Evolutionary conservation across 768 basidiomycete genomes (phyloP), one percentile per base, ranked within the genome.

Genomic region (Suillus ampliporus): DNA sequence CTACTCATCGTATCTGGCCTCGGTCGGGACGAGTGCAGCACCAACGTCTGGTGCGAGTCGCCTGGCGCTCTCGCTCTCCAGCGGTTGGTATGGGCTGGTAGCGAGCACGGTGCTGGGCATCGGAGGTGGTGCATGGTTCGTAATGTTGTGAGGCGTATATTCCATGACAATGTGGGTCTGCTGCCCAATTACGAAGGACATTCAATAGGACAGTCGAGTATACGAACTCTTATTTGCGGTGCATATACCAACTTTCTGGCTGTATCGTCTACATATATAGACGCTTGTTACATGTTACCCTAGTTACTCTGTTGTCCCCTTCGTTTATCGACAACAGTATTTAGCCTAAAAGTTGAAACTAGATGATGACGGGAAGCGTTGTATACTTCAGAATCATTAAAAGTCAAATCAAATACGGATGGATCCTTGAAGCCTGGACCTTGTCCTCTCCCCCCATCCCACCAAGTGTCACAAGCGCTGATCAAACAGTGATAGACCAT

Each of bases 51-150:
- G 71, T 23, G 76, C 72, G 7, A 65, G 61, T 40, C 70, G 70
- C 58, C 41, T 60, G 11, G 70, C 72, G 0, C 61, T 52, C 54
- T 47, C 67, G 21, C 23, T 72, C 13, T 59, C 67, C 15, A 61
- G 68, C 3, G 72, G 69, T 23, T 75, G 74, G 75, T 71, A 64
- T 61, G 76, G 63, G 53, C 64, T 76, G 17, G 71, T 63, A 21
- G 66, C 60, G 41, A 76, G 69, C 6, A 43, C 65, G 9, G 28
- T 74, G 6, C 53, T 63, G 6, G 71, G 76, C 46, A 64, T 75
- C 35, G 68, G 47, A 14, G 69, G 75, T 31, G 75, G 75, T n/a
- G 69, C 63, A 40, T 78, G 77, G 77, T 35, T 78, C 19, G 59
- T 78, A 52, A 43, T 74, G 17, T 34, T 71, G 28, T 74, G 61